Base-by-base conservation (phyloP, 768 basidiomycete species). In the Boletus edulis region DNA sequence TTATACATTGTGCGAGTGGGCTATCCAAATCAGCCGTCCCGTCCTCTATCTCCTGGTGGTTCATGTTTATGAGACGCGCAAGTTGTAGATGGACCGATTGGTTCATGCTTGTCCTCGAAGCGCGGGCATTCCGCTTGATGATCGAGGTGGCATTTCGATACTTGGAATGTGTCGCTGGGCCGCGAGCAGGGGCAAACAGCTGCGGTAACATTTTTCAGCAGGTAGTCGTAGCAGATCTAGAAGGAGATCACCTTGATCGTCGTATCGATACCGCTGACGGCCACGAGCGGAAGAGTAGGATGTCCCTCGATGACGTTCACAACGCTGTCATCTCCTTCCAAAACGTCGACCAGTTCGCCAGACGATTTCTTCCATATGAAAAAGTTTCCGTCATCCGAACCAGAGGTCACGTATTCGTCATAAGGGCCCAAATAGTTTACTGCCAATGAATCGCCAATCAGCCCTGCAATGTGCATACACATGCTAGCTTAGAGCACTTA, bases 251-350 rank as follows among this genome's bases (percentile, higher is more conserved):
- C 89, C 79, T 96, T 95, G 45, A 94, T 80, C 11, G 90, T 91
- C 12, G 78, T 74, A 63, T 95, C 94, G 46, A 96, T 94, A 2
- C 94, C 94, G 66, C 87, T 90, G 42, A 89, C 85, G 4, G 92
- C 91, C n/a, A 93, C 67, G 20, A 95, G 71, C 0, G 93, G 92
- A 15, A 94, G 72, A 41, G 82, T 78, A 0, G 93, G 77, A 60
- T 95, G 91, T 1, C 83, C 84, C 70, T 94, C 92, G 49, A 96
- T 82, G 62, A 89, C 89, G 66, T 95, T 96, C 15, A 94, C 93
- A 3, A 94, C 82, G 48, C 73, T 79, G 22, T 80, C 77, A 61
- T 96, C 93, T 35, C 92, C 93, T 74, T 94, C 90, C 60, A 90
- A 84, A 43, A 96, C 84, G 14, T 87, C 89, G 51, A 83, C 81